Evolutionary conservation across 768 basidiomycete genomes (phyloP), one percentile per base, ranked within the genome.

Genomic region (Pulveroboletus sp.): DNA sequence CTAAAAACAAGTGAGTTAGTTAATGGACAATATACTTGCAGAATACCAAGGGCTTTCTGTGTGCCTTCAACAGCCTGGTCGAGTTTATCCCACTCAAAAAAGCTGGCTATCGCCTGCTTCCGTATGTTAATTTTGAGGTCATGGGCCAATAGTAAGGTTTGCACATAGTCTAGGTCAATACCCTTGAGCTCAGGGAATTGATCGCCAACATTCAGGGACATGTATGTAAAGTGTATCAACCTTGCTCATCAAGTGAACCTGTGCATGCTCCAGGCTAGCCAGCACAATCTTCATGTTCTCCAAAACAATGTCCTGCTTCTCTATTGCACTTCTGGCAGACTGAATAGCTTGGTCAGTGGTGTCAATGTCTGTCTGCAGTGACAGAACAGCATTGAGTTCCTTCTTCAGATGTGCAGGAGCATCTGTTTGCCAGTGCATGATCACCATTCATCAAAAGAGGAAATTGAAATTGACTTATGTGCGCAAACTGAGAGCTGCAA

Each of bases 331-430:
- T 35, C 34, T 35, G 8, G 34, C 34, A n/a, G n/a, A 8, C 16
- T 35, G 34, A 12, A 35, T 35, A 5, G 34, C 34, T 8, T 9
- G 34, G 34, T 35, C 65, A 2, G 69, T 46, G 8, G 20, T 40
- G 13, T 68, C 60, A 8, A 69, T 42, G n/a, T 64, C 51, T 0
- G 62, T 59, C 46, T 71, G 69, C 3, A 73, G 30, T 31, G n/a
- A n/a, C n/a, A n/a, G n/a, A n/a, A n/a, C n/a, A n/a, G n/a, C n/a
- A n/a, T n/a, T n/a, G n/a, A n/a, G 45, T 3, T 45, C 36, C 10
- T 48, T 53, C 19, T 48, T 53, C 27, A 31, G 38, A 17, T 12
- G 31, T 14, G n/a, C 7, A 5, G 47, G 47, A 10, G 39, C 32
- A 48, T 48, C 47, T 49, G 9, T n/a, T 35, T 35, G n/a, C n/a